A percentile compares a stretch with the other conserved stretches of the same genome.
Conservation (phyloP, 2,329 filamentous ascomycete genomes). For the Pezicula carpinea region DNA sequence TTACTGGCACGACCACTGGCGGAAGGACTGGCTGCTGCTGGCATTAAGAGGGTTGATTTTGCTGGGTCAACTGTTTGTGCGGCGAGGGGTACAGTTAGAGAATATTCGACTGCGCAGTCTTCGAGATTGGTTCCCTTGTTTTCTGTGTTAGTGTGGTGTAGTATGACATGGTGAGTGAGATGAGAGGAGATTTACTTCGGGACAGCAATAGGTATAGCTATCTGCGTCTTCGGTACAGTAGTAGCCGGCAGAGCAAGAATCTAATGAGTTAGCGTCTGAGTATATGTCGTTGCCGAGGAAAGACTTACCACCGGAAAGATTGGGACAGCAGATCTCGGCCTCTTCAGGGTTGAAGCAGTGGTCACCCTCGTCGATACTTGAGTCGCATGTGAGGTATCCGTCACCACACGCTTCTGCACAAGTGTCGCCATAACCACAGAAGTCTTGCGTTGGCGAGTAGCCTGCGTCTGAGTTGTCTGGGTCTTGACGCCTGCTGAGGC, state of each 20-base stretch:
- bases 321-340: constrained; percentile 53
- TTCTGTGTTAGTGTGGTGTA: constrained; percentile 1
- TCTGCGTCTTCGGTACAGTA: constrained; percentile 54
- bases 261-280: constrained; percentile 30
- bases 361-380: constrained; percentile 38
- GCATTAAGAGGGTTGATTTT: no score
- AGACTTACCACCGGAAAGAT: constrained; percentile 53
- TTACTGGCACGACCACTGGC: no score
- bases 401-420: constrained; percentile 52
- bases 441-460: constrained; percentile 44
- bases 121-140: constrained; percentile 40
- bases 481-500: constrained; percentile 39
- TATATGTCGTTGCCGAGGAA: no score
- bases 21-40: no score
- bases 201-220: constrained; percentile 56
- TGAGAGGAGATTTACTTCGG: constrained; percentile 35
- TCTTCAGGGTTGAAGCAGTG: constrained; percentile 54
- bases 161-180: neutral
- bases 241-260: constrained; percentile 56
- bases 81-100: constrained; percentile 32
- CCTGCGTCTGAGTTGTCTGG: no score
- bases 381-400: constrained; percentile 44
- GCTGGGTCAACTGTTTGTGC: neutral
- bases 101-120: constrained; percentile 48
- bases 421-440: constrained; percentile 45